A percentile compares a stretch with the other conserved stretches of the same genome.
phyloP scores from a whole-genome alignment of 345 rosid genomes.

The Aurinia saxatilis region DNA sequence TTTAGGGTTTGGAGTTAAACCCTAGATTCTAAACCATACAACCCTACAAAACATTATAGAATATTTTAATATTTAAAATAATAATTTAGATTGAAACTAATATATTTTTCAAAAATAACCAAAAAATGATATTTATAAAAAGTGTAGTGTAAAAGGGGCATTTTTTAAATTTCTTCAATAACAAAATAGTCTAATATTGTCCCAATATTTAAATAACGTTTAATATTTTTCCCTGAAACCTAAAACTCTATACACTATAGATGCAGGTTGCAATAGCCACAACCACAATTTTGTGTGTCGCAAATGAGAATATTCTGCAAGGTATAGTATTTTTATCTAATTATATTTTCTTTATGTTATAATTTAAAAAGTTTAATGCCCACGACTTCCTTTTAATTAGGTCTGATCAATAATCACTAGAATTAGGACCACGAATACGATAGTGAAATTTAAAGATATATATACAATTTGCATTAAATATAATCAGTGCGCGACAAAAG shows the following conservation, averaged over 20 bases:
- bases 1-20: no score
- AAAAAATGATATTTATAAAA: no score
- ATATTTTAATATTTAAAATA: no score
- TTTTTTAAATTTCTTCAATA: no score
- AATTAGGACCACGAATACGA: conserved; percentile 23
- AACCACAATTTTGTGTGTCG: not conserved
- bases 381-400: conserved; percentile 10
- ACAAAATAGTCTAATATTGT: no score
- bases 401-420: not conserved
- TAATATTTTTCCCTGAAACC: not conserved
- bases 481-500: conserved; percentile 7
- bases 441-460: not conserved
- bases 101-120: no score
- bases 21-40: no score
- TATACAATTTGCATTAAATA: not conserved
- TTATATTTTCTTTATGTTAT: no score
- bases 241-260: not conserved
- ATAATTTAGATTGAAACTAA: no score
- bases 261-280: not conserved
- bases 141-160: no score
- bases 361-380: not conserved
- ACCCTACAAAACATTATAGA: no score
- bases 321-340: not conserved
- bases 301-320: conserved; percentile 10
- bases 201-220: no score